phyloP scores from a whole-genome alignment of 345 rosid species.

The Eucalyptus viminalis region DNA sequence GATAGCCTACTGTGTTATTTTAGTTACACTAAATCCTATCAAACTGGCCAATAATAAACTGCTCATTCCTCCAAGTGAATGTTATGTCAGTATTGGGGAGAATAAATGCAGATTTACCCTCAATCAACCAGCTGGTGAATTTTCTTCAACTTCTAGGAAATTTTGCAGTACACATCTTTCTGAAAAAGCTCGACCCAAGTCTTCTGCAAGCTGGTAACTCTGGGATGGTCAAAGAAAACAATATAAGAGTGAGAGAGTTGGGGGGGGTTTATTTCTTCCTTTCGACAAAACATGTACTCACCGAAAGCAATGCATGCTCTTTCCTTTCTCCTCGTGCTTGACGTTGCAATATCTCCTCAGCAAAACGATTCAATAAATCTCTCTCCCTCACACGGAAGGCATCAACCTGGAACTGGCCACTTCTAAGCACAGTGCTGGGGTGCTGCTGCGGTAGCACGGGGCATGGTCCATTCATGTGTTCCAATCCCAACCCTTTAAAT shows the following conservation, averaged over 20 bases:
- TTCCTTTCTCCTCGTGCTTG: conserved; percentile 59
- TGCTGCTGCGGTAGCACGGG: conserved; percentile 60
- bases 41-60: background rate
- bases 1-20: background rate
- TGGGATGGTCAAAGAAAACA: conserved; percentile 4
- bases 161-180: conserved; percentile 59
- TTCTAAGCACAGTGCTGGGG: conserved; percentile 50
- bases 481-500: conserved; percentile 65
- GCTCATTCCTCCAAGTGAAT: background rate
- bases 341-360: conserved; percentile 39
- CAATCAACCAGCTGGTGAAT: conserved; percentile 18
- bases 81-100: background rate
- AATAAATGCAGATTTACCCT: background rate
- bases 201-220: conserved; percentile 83
- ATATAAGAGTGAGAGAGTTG: background rate
- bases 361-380: conserved; percentile 66
- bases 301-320: conserved; percentile 50
- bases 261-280: background rate
- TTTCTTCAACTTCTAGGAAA: conserved; percentile 46
- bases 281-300: conserved; percentile 6
- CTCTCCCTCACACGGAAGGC: conserved; percentile 69
- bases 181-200: conserved; percentile 79
- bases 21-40: background rate
- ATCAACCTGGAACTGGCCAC: conserved; percentile 70
- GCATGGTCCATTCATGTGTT: conserved; percentile 66